Base-by-base conservation (phyloP, 2,329 filamentous ascomycete species). In the Curvularia lunata region DNA sequence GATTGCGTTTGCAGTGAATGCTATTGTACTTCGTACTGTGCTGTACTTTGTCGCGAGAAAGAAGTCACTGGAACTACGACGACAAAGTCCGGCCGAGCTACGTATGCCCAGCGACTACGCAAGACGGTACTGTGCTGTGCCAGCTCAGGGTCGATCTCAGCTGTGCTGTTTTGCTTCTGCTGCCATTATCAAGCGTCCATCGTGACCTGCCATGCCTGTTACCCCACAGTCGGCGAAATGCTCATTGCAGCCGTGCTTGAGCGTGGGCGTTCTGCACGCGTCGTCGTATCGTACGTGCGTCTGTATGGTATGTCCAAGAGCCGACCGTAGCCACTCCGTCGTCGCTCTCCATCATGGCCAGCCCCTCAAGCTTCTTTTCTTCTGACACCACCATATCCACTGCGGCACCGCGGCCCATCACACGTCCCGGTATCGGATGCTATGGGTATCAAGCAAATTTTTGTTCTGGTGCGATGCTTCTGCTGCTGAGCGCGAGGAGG, bases 321-420 rank as follows among this genome's bases (percentile, higher is more conserved):
- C 64, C 64, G 64, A 61, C 54, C 48, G 52, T 65, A 67, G 40
- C 64, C 64, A 64, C 53, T 54, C 52, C 52, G 54, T 52, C 41
- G 49, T 53, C 47, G 45, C 55, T 52, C 53, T 56, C 46, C 48
- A 40, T 43, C 52, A 48, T 51, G 19, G n/a, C 52, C 60, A 42
- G 55, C 37, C 32, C 13, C 54, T 54, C 52, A 23, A 23, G 6
- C 28, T 52, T 43, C 28, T 40, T 47, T 52, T 54, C 46, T 61
- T 52, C 48, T 49, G 52, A 63, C 49, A 52, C 41, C 30, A 52
- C 19, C 47, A 49, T 57, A 56, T 54, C 63, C 56, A 61, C 61
- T 32, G 30, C 41, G 37, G 52, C 37, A 18, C 40, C 42, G 45
- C 47, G 55, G 34, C 34, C 43, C n/a, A 52, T 54, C 48, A 59